Conservation (phyloP, 2,329 filamentous ascomycete species). For the Pseudogymnoascus destructans region DNA sequence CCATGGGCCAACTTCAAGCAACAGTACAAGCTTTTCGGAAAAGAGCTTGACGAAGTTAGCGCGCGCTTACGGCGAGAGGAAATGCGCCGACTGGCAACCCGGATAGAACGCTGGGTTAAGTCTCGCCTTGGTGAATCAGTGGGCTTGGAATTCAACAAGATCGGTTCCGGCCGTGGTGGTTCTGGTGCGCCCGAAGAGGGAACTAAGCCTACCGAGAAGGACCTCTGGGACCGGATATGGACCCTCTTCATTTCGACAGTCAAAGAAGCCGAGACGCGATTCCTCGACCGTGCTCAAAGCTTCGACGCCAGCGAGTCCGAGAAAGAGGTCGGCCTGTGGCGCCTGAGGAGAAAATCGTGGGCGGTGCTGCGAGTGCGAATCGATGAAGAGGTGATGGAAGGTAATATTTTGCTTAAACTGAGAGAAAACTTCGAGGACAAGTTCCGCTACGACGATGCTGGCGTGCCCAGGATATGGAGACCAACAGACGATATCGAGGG, state of each 20-base stretch:
- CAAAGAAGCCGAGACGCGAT: conserved; percentile 70
- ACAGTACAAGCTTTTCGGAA: conserved; percentile 67
- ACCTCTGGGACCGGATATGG: conserved; percentile 96
- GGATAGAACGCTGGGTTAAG: conserved; percentile 88
- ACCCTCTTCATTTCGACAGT: conserved; percentile 70
- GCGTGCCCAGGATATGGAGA: conserved; percentile 92
- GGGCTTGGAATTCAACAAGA: conserved; percentile 88
- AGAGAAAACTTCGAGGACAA: conserved; percentile 99
- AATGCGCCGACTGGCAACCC: conserved; percentile 81
- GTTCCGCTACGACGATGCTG: conserved; percentile 91
- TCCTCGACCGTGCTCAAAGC: conserved; percentile 78
- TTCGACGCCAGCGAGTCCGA: conserved; percentile 88
- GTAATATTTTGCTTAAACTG: conserved; percentile 87
- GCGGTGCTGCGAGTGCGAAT: conserved; percentile 77
- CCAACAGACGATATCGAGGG: conserved; percentile 96
- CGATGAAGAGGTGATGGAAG: conserved; percentile 96
- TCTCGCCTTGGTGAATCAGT: conserved; percentile 77
- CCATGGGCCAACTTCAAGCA: conserved; percentile 79
- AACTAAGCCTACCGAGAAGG: conserved; percentile 66
- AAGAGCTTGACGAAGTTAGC: conserved; percentile 84
- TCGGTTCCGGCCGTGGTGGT: conserved; percentile 77
- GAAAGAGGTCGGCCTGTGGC: conserved; percentile 85
- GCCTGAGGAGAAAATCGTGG: conserved; percentile 88
- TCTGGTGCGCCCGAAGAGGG: conserved; percentile 67
- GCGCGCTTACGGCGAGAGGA: conserved; percentile 79